Conservation (phyloP, 1,139 yeast species). For the Saccharomyces hybrid region DNA sequence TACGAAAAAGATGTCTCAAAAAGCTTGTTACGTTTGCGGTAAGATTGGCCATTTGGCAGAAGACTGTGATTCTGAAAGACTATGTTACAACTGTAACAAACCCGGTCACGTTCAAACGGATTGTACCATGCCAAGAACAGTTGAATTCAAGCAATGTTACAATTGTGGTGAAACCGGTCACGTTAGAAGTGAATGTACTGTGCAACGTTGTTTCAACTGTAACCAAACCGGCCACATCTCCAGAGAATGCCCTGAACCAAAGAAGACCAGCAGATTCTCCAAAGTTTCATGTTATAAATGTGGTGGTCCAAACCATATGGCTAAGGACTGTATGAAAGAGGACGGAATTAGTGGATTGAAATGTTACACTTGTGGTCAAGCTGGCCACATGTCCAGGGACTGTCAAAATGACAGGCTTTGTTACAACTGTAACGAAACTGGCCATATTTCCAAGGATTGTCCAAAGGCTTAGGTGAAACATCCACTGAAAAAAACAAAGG, state of each 20-base stretch:
- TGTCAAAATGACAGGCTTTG: conserved; percentile 64
- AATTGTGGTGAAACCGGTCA: conserved; percentile 73
- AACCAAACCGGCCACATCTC: conserved; percentile 81
- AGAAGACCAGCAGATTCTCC: conserved; percentile 23
- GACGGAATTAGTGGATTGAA: conserved; percentile 39
- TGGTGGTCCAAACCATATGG: conserved; percentile 90
- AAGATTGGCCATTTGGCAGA: conserved; percentile 89
- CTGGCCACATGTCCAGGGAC: conserved; percentile 83
- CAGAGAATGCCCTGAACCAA: conserved; percentile 55
- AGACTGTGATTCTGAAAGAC: conserved; percentile 72
- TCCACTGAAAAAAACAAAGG: neutral
- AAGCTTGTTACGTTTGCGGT: conserved; percentile 89
- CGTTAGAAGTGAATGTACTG: conserved; percentile 62
- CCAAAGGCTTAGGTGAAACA: conserved; percentile 24
- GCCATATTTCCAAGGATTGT: conserved; percentile 87
- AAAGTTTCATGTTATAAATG: conserved; percentile 80
- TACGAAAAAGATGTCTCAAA: conserved; percentile 46
- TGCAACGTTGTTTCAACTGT: conserved; percentile 76
- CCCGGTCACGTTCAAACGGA: conserved; percentile 87
- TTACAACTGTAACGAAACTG: conserved; percentile 84
- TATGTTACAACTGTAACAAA: conserved; percentile 88
- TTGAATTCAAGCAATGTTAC: conserved; percentile 81
- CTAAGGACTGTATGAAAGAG: conserved; percentile 81
- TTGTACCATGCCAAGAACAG: conserved; percentile 81
- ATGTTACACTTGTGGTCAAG: conserved; percentile 89